phyloP scores from a whole-genome alignment of 495 filamentous ascomycete genomes.

The Tuber microsphaerosporum region DNA sequence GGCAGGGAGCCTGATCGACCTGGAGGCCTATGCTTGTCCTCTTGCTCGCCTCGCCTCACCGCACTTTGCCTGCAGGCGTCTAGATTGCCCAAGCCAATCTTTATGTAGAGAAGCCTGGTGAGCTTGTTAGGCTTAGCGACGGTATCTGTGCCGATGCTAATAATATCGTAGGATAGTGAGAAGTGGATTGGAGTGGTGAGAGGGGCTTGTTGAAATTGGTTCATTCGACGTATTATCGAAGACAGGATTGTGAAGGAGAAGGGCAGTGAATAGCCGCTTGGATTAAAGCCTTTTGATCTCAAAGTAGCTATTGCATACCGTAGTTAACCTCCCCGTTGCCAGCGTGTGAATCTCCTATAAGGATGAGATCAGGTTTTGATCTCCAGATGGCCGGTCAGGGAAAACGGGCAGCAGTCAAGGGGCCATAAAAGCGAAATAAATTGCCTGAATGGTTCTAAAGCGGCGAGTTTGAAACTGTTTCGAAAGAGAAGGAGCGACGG shows the following conservation, averaged over 20 bases:
- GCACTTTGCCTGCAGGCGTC: neutral
- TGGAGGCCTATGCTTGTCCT: neutral
- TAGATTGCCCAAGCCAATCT: neutral
- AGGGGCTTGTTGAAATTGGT: neutral
- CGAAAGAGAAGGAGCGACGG: neutral
- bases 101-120: neutral
- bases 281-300: neutral
- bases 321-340: neutral
- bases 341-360: neutral
- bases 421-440: neutral
- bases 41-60: neutral
- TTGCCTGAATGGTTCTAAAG: neutral
- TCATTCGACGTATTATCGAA: neutral
- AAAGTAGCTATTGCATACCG: neutral
- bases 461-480: neutral
- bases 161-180: neutral
- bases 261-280: neutral
- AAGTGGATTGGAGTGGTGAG: neutral
- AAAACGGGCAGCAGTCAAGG: neutral
- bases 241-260: neutral
- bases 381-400: neutral
- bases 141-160: neutral
- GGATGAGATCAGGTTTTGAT: neutral
- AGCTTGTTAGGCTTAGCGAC: constrained; percentile 14
- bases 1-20: neutral